Evolutionary conservation across 768 basidiomycete species (phyloP).

Genomic region (Lentinula detonsa): DNA sequence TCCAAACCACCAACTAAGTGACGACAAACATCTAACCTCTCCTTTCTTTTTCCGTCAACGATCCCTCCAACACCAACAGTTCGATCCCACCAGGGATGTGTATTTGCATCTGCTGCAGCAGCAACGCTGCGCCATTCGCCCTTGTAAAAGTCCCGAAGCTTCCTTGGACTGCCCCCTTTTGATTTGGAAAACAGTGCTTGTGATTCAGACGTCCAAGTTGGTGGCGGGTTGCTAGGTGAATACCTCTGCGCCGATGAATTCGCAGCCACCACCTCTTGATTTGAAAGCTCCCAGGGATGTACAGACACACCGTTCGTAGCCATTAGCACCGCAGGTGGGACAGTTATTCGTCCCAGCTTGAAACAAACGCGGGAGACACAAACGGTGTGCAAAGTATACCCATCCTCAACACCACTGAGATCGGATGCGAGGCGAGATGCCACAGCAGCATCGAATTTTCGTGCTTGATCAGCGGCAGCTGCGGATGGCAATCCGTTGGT

Average conservation of each 20-base stretch:
- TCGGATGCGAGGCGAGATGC: constrained; percentile 9
- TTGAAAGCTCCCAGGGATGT: constrained; percentile 10
- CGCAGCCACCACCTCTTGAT: neutral
- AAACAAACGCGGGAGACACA: constrained; percentile 60
- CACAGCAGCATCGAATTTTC: neutral
- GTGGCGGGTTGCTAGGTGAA: constrained; percentile 38
- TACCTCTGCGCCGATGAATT: constrained; percentile 21
- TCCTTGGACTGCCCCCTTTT: constrained; percentile 27
- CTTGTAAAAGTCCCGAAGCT: constrained; percentile 31
- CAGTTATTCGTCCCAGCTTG: constrained; percentile 66
- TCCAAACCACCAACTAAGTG: constrained; percentile 30
- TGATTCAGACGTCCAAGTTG: constrained; percentile 39
- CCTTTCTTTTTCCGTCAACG: constrained; percentile 34
- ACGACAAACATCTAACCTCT: constrained; percentile 26
- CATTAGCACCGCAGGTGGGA: constrained; percentile 61
- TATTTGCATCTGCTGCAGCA: constrained; percentile 19
- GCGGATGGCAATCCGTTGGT: neutral
- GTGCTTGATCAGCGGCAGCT: constrained; percentile 37
- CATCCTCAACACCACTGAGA: constrained; percentile 31
- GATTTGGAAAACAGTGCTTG: constrained; percentile 28
- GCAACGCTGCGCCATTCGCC: constrained; percentile 60
- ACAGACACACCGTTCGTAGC: constrained; percentile 52
- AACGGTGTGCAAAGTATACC: constrained; percentile 47
- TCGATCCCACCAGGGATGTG: constrained; percentile 53
- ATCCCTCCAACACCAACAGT: constrained; percentile 40